These are phyloP conservation scores for Pseudogymnoascus sp. DNA, from an alignment of 2,329 filamentous ascomycete species.

Conservation along the genomic window DNA sequence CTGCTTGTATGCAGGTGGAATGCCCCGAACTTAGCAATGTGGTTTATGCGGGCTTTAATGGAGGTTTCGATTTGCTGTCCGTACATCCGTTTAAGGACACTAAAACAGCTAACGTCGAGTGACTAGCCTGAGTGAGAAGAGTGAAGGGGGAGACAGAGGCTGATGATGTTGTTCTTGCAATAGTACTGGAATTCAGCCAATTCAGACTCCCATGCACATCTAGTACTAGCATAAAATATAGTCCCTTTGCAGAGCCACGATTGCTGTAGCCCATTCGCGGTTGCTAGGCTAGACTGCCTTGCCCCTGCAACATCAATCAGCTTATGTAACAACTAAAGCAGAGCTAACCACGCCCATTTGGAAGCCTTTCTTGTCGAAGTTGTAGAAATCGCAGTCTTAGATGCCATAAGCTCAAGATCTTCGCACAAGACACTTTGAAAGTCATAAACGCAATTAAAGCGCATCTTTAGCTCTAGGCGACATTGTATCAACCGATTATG, in stretches of 20 bases:
- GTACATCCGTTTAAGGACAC: conserved; percentile 31
- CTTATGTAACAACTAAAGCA: conserved; percentile 17
- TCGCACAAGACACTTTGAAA: no score
- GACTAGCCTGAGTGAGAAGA: conserved; percentile 22
- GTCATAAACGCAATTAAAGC: no score
- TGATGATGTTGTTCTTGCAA: conserved; percentile 33
- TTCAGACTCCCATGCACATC: conserved; percentile 30
- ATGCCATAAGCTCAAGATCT: no score
- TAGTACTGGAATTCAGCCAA: conserved; percentile 30
- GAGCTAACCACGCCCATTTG: conserved; percentile 18
- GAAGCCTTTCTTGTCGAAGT: conserved; percentile 23
- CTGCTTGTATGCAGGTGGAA: conserved; percentile 25
- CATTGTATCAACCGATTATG: no score
- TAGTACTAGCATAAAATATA: conserved; percentile 32
- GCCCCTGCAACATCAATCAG: conserved; percentile 16
- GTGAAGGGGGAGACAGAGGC: conserved; percentile 32
- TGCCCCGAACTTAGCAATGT: conserved; percentile 27
- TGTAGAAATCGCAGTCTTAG: no score
- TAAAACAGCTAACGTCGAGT: conserved; percentile 34
- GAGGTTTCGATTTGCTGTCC: conserved; percentile 25
- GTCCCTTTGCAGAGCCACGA: conserved; percentile 22
- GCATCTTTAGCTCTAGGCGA: no score
- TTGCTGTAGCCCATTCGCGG: conserved; percentile 23
- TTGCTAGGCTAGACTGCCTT: conserved; percentile 21
- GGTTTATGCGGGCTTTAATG: conserved; percentile 25